These are phyloP conservation scores for Mortierella sp. DNA, from an alignment of 371 early-diverging fungal genomes.

Conservation along the genomic window DNA sequence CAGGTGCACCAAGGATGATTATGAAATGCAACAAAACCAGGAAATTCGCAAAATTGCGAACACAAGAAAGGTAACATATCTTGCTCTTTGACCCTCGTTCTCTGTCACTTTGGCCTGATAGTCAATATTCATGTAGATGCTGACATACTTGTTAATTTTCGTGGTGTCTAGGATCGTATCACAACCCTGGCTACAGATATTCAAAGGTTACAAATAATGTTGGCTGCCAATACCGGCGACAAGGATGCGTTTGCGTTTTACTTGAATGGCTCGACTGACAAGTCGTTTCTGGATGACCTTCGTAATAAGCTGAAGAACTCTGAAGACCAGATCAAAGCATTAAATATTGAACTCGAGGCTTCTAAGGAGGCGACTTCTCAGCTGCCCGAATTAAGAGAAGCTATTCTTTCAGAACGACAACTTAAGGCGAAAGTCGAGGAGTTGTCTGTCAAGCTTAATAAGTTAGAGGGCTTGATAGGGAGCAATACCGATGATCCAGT, in stretches of 20 bases:
- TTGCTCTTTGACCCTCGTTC: neutral
- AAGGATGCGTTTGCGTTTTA: slow-evolving; percentile 79
- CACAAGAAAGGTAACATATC: slow-evolving; percentile 64
- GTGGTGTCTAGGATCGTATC: slow-evolving; percentile 66
- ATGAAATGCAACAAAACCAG: slow-evolving; percentile 70
- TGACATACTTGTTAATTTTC: neutral
- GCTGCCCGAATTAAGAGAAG: slow-evolving; percentile 36
- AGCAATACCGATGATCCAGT: slow-evolving; percentile 23
- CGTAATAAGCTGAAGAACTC: slow-evolving; percentile 65
- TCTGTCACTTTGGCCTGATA: neutral
- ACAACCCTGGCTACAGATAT: slow-evolving; percentile 72
- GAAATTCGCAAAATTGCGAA: slow-evolving; percentile 79
- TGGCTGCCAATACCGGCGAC: slow-evolving; percentile 75
- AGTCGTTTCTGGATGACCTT: slow-evolving; percentile 65
- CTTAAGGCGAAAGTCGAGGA: slow-evolving; percentile 36
- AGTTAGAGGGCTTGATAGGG: slow-evolving; percentile 55
- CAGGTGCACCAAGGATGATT: slow-evolving; percentile 74
- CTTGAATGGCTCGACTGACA: slow-evolving; percentile 59
- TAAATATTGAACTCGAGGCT: slow-evolving; percentile 29
- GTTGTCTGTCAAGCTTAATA: slow-evolving; percentile 36
- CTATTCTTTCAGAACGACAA: slow-evolving; percentile 29
- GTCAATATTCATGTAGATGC: neutral
- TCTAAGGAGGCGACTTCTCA: slow-evolving; percentile 30
- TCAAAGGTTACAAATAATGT: slow-evolving; percentile 73
- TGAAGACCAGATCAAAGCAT: slow-evolving; percentile 54